Conservation (phyloP, 2,329 filamentous ascomycete genomes). For the Nothopassalora personata region DNA sequence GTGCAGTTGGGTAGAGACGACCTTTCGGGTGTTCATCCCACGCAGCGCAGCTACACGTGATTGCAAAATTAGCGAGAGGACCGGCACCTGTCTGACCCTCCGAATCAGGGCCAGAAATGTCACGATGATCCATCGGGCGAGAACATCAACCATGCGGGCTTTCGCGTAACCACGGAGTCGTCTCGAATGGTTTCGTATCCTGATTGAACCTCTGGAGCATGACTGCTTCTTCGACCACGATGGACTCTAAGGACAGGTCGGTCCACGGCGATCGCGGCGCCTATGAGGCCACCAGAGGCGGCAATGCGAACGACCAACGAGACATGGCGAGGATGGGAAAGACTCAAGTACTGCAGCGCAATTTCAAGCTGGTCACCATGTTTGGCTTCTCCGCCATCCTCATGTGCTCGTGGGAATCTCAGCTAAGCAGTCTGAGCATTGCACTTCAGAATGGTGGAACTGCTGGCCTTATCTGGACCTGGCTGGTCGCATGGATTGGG, state of each 20-base stretch:
- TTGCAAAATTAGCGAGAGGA: neutral
- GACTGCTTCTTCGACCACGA: neutral
- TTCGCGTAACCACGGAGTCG: neutral
- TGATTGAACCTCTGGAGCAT: neutral
- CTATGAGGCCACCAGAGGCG: conserved; percentile 5
- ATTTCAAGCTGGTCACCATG: conserved; percentile 23
- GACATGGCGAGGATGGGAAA: conserved; percentile 11
- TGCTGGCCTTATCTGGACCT: conserved; percentile 31
- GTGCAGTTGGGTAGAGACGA: neutral
- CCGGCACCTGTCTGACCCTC: neutral
- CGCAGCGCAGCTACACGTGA: neutral
- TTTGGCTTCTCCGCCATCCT: conserved; percentile 22
- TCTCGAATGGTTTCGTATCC: neutral
- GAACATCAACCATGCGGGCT: neutral
- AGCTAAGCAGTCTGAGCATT: conserved; percentile 6
- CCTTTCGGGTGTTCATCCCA: neutral
- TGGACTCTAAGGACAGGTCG: neutral
- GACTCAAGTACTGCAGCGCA: conserved; percentile 13
- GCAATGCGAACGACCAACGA: conserved; percentile 4
- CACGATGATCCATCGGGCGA: neutral
- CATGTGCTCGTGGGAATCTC: conserved; percentile 24
- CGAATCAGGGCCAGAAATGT: neutral
- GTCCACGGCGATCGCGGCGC: neutral
- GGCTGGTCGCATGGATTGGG: conserved; percentile 30
- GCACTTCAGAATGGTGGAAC: conserved; percentile 11